Evolutionary conservation across 148 eudicot species (phyloP), one percentile per base, ranked within the genome.

Genomic region (Silene uniflora): DNA sequence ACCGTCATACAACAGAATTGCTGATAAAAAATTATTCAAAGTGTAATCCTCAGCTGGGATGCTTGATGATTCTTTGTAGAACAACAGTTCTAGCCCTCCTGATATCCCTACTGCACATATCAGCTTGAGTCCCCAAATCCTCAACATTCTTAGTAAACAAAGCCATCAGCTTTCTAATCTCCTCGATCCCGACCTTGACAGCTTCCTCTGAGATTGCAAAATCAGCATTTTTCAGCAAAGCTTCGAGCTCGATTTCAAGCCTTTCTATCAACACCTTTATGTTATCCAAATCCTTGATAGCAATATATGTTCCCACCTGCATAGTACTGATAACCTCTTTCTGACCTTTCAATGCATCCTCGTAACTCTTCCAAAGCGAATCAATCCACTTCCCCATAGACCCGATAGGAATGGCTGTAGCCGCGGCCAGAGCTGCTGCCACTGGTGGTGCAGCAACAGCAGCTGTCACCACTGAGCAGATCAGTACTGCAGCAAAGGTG

Each of bases 331-430:
- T 78, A 27, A 96, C 81, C 79, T 96, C 99, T 83, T 89, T 96
- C 73, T 96, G 99, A n/a, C 93, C 98, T 73, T 81, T 96, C 58
- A 96, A 60, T 61, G 89, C 98, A 83, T 71, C 85, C 73, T 96
- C 98, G 61, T 86, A 96, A 86, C 89, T 89, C 81, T 89, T 92
- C 81, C 88, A 84, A 7, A 96, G 90, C 14, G 97, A 88, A 82
- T 96, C 91, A 11, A 96, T 84, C 97, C 98, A 96, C 73, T 81
- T 92, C 55, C 98, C 99, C 97, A 92, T 89, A 3, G 99, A 92
- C 3, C 98, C 97, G 16, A 96, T 72, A 0, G 99, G 99, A 72
- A 96, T 82, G 0, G 99, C 77, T 0, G 92, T 74, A 0, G 98
- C 97, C 0, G 98, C 99, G 0, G 98, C 98, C 22, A 96, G 61